Conservation (phyloP, 1,284 basidiomycete genomes). For the Cryptococcus hybrid region DNA sequence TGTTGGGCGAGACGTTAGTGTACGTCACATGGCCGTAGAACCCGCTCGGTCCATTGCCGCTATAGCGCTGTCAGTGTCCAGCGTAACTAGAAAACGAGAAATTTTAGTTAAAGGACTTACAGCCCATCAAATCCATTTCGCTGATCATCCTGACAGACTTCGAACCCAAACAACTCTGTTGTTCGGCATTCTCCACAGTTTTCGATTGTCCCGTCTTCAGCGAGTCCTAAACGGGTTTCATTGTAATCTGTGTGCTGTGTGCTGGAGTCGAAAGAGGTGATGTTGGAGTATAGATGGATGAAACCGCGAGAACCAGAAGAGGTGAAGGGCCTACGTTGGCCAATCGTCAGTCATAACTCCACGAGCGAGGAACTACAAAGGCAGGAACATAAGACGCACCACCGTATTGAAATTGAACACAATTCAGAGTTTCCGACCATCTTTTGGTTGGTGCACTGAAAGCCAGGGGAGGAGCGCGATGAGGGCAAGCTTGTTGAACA, state of each 20-base stretch:
- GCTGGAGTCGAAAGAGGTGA: conserved; percentile 13
- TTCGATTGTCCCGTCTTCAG: conserved; percentile 14
- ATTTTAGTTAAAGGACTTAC: conserved; percentile 10
- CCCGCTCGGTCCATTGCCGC: conserved; percentile 3
- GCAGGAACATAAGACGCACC: conserved; percentile 3
- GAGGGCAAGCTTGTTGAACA: conserved; percentile 6
- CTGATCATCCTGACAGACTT: conserved; percentile 16
- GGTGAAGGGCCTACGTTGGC: conserved; percentile 14
- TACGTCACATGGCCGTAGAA: conserved; percentile 22
- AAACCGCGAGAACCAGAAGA: conserved; percentile 12
- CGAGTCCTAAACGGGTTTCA: conserved; percentile 17
- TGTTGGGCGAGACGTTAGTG: conserved; percentile 6
- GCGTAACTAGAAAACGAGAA: background rate
- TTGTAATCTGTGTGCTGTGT: conserved; percentile 14
- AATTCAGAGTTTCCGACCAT: conserved; percentile 1
- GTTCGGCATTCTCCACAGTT: conserved; percentile 20
- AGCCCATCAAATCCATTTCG: conserved; percentile 12
- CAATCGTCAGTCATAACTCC: background rate
- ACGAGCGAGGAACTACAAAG: background rate
- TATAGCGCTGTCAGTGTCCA: background rate
- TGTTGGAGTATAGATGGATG: conserved; percentile 21
- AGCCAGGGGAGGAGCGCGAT: conserved; percentile 3
- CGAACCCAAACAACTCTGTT: conserved; percentile 21
- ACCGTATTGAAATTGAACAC: conserved; percentile 13
- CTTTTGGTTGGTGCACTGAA: background rate